Percentiles rank a stretch among this genome's conserved stretches.
These are phyloP conservation scores for Pecoramyces ruminantium DNA, from an alignment of 192 early-diverging fungal genomes.

Conservation along the genomic window DNA sequence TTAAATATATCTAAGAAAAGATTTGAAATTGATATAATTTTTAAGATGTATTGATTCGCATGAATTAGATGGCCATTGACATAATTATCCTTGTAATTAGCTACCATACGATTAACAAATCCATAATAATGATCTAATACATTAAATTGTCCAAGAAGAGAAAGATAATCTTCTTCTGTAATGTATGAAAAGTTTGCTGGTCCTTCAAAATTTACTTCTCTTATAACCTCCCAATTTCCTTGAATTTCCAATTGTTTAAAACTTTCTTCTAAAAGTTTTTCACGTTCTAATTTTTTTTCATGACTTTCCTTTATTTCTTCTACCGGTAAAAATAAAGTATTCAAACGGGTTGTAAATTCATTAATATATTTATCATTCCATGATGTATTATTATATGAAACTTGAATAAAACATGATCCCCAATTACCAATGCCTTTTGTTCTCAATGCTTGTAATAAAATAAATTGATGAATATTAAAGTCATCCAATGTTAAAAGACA, in stretches of 20 bases:
- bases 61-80: neutral
- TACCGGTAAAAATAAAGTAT: neutral
- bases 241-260: neutral
- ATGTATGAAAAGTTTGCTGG: neutral
- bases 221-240: neutral
- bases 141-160: neutral
- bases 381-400: neutral
- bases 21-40: neutral
- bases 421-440: neutral
- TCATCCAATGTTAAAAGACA: neutral
- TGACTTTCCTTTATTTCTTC: neutral
- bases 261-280: neutral
- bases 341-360: neutral
- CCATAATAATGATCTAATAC: neutral
- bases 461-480: neutral
- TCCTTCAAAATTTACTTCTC: neutral
- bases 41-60: neutral
- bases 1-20: neutral
- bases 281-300: neutral
- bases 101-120: neutral
- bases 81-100: neutral
- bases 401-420: neutral
- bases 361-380: neutral
- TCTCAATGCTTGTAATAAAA: neutral
- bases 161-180: neutral